Conservation (phyloP, 495 filamentous ascomycete species). For the Umbilicaria muhlenbergii region DNA sequence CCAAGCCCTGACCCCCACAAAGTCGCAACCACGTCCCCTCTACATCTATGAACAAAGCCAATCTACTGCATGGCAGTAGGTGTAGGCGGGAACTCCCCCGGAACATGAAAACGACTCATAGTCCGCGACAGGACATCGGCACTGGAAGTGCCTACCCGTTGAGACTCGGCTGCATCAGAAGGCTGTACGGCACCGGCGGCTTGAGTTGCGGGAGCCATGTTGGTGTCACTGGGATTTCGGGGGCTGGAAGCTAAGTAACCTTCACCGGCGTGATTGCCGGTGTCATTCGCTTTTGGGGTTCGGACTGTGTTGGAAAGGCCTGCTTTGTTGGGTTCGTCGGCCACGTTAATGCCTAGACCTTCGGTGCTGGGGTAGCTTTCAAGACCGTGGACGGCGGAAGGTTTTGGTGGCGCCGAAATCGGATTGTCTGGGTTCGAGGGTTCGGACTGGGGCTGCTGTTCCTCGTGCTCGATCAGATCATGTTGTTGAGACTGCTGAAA, state of each 20-base stretch:
- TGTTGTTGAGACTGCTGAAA: not conserved
- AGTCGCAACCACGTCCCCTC: no score
- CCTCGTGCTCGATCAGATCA: not conserved
- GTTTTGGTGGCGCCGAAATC: not conserved
- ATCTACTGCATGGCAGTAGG: not conserved
- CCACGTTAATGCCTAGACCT: not conserved
- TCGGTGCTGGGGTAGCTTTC: not conserved
- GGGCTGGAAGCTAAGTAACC: not conserved
- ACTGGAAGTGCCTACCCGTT: not conserved
- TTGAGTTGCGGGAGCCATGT: not conserved
- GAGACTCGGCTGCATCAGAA: not conserved
- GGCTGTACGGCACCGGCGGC: not conserved
- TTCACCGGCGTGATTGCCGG: not conserved
- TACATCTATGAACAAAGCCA: no score
- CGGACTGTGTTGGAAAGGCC: not conserved
- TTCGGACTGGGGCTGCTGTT: no score
- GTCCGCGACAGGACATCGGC: constrained; percentile 6
- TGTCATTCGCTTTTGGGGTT: not conserved
- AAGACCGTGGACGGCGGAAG: not conserved
- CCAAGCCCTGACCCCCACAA: no score
- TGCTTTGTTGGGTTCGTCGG: not conserved
- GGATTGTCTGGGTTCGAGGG: not conserved
- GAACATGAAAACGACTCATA: constrained; percentile 11
- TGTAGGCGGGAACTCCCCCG: constrained; percentile 12
- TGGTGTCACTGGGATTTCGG: not conserved